Percentiles rank a stretch among this genome's conserved stretches.
phyloP scores from a whole-genome alignment of 192 early-diverging fungal genomes.

The Lunasporangiospora selenospora region DNA sequence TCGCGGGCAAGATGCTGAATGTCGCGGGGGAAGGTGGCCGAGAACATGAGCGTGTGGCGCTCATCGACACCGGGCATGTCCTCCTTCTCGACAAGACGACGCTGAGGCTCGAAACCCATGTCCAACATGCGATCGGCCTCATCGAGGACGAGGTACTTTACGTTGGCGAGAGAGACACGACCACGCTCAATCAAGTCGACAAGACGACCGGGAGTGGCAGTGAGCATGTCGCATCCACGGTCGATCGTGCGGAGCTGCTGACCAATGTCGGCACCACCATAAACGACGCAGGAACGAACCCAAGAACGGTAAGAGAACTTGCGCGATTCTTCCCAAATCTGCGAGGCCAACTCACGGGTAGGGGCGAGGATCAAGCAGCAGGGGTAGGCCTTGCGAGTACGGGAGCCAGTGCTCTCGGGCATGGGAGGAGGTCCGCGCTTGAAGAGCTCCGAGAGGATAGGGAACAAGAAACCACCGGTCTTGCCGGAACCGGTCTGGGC shows the following conservation, averaged over 20 bases:
- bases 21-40: slow-evolving; percentile 90
- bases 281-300: slow-evolving; percentile 92
- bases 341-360: slow-evolving; percentile 94
- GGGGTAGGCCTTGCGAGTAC: slow-evolving; percentile 78
- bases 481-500: slow-evolving; percentile 97
- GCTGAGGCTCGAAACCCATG: slow-evolving; percentile 91
- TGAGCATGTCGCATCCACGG: slow-evolving; percentile 91
- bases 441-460: slow-evolving; percentile 93
- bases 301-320: slow-evolving; percentile 89
- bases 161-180: slow-evolving; percentile 76
- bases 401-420: slow-evolving; percentile 59
- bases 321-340: slow-evolving; percentile 92
- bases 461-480: slow-evolving; percentile 98
- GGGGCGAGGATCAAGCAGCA: slow-evolving; percentile 89
- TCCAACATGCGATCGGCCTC: slow-evolving; percentile 99
- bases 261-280: slow-evolving; percentile 94
- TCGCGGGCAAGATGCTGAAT: slow-evolving; percentile 89
- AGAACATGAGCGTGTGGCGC: slow-evolving; percentile 96
- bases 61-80: slow-evolving; percentile 70
- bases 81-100: slow-evolving; percentile 84
- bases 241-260: slow-evolving; percentile 88
- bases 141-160: slow-evolving; percentile 89
- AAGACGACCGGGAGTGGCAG: slow-evolving; percentile 97
- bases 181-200: slow-evolving; percentile 91
- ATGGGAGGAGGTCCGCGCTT: slow-evolving; percentile 72